A percentile compares a stretch with the other conserved stretches of the same genome.
phyloP scores from a whole-genome alignment of 176 grass and related monocot species.

The Oropetium thomaeum region DNA sequence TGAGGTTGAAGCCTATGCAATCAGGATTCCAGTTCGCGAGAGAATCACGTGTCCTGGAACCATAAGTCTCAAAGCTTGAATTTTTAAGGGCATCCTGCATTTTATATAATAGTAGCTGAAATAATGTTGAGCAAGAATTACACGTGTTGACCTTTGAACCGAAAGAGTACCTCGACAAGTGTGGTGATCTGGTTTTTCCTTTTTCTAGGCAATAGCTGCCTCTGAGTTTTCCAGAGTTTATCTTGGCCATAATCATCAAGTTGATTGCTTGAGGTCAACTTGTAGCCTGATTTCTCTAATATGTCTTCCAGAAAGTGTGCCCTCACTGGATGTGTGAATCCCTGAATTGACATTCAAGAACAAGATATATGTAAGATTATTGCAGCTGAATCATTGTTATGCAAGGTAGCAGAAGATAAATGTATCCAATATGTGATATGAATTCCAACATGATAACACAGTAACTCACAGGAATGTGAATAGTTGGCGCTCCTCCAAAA shows the following conservation, averaged over 20 bases:
- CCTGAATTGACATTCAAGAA: slow-evolving; percentile 46
- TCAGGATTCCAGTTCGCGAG: slow-evolving; percentile 89
- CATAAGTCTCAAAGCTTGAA: slow-evolving; percentile 74
- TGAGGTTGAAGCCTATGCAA: slow-evolving; percentile 94
- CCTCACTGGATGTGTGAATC: slow-evolving; percentile 92
- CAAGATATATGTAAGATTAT: slow-evolving; percentile 18
- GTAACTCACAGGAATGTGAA: slow-evolving; percentile 88
- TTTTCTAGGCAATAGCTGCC: slow-evolving; percentile 75
- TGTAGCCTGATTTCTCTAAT: slow-evolving; percentile 93
- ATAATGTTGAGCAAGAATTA: slow-evolving; percentile 23
- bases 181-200: slow-evolving; percentile 94
- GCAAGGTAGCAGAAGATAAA: slow-evolving; percentile 9
- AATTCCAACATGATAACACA: slow-evolving; percentile 19
- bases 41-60: slow-evolving; percentile 82
- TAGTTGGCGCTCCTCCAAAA: slow-evolving; percentile 86
- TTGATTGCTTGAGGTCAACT: slow-evolving; percentile 86
- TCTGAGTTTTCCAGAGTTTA: slow-evolving; percentile 98
- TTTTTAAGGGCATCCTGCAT: slow-evolving; percentile 80
- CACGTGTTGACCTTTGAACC: not conserved
- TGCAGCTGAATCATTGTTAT: slow-evolving; percentile 10
- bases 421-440: slow-evolving; percentile 7
- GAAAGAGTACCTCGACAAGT: slow-evolving; percentile 80
- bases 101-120: slow-evolving; percentile 29
- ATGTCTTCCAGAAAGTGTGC: slow-evolving; percentile 95
- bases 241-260: slow-evolving; percentile 99